phyloP scores from a whole-genome alignment of 345 rosid species.

The Melastoma malabathricum region DNA sequence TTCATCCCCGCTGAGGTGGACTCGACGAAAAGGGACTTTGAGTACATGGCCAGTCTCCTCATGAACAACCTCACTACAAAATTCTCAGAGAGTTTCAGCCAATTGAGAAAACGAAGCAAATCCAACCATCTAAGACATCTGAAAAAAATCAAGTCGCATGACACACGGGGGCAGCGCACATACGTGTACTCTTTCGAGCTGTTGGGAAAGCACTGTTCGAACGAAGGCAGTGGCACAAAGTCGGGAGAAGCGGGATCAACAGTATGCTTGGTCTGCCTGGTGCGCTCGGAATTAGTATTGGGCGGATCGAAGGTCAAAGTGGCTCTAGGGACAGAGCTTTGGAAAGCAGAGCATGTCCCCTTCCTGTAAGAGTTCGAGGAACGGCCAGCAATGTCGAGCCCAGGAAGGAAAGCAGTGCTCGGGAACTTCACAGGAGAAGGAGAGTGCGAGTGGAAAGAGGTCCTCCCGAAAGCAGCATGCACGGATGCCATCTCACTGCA shows the following conservation, averaged over 20 bases:
- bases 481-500: slow-evolving; percentile 77
- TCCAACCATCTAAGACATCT: slow-evolving; percentile 1
- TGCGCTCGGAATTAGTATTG: slow-evolving; percentile 32
- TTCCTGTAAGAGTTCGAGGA: slow-evolving; percentile 28
- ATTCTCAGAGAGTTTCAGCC: neutral
- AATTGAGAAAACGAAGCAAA: neutral
- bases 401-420: slow-evolving; percentile 36
- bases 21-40: slow-evolving; percentile 81
- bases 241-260: slow-evolving; percentile 87
- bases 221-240: slow-evolving; percentile 75
- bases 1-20: slow-evolving; percentile 77
- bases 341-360: slow-evolving; percentile 15
- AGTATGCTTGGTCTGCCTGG: slow-evolving; percentile 54
- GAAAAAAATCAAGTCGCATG: slow-evolving; percentile 1
- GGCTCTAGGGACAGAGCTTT: slow-evolving; percentile 29
- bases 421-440: slow-evolving; percentile 37
- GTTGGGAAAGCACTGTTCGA: slow-evolving; percentile 80
- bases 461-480: slow-evolving; percentile 35
- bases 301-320: slow-evolving; percentile 75
- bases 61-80: slow-evolving; percentile 60
- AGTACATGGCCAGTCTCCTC: slow-evolving; percentile 75
- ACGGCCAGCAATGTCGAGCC: slow-evolving; percentile 39
- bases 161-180: too few relatives aligned
- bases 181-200: slow-evolving; percentile 77
- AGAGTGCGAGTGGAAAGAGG: too few relatives aligned